These are phyloP conservation scores for Gliomastix tumulicola DNA, from an alignment of 2,329 filamentous ascomycete genomes.

Conservation along the genomic window DNA sequence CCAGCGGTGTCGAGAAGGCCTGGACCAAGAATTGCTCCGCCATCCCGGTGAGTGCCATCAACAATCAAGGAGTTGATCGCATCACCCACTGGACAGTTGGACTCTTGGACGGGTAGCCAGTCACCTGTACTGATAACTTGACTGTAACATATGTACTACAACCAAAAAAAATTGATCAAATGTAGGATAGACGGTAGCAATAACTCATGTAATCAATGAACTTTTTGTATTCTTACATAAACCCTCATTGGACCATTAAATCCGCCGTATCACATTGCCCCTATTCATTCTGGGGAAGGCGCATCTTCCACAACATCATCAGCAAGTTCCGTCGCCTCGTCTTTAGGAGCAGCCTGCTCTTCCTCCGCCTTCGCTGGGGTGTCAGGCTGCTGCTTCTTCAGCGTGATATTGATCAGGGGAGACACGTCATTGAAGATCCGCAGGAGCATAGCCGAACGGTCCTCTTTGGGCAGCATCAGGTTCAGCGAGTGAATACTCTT, in stretches of 20 bases:
- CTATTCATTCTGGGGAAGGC: slow-evolving; percentile 24
- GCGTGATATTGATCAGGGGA: slow-evolving; percentile 66
- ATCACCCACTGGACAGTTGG: slow-evolving; percentile 68
- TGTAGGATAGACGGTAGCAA: too few relatives aligned
- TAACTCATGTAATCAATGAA: too few relatives aligned
- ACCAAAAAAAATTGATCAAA: too few relatives aligned
- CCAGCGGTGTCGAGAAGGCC: slow-evolving; percentile 54
- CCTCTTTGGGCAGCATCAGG: slow-evolving; percentile 97
- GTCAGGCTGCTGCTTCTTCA: slow-evolving; percentile 39
- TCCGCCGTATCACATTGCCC: too few relatives aligned
- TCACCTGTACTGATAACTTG: slow-evolving; percentile 5
- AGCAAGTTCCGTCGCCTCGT: slow-evolving; percentile 10
- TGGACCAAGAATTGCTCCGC: slow-evolving; percentile 59
- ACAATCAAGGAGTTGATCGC: slow-evolving; percentile 72
- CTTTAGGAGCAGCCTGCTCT: slow-evolving; percentile 18
- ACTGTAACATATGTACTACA: background rate
- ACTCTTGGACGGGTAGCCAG: slow-evolving; percentile 41
- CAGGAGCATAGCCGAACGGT: slow-evolving; percentile 84
- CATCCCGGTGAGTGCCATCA: slow-evolving; percentile 85
- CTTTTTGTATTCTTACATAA: too few relatives aligned
- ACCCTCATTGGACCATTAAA: too few relatives aligned
- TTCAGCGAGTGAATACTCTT: slow-evolving; percentile 88
- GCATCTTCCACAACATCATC: slow-evolving; percentile 26
- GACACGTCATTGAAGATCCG: slow-evolving; percentile 86
- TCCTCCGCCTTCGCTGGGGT: slow-evolving; percentile 24